A percentile compares a stretch with the other conserved stretches of the same genome.
Evolutionary conservation across 2,329 filamentous ascomycete genomes (phyloP).

Genomic region (Dendryphion nanum): DNA sequence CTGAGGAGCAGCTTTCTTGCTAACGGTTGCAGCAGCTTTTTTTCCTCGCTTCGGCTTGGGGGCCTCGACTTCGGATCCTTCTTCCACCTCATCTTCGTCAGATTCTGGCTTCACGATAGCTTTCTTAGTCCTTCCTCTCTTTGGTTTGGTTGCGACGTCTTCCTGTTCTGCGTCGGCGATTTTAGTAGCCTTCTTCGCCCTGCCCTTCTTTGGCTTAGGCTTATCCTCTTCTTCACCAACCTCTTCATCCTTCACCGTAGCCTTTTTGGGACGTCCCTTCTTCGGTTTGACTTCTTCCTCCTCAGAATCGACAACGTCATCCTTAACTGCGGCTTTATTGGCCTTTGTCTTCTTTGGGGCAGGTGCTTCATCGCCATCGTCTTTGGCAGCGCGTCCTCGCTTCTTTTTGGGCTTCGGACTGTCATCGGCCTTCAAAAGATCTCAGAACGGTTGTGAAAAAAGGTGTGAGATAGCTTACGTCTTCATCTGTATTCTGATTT

Average conservation of each 20-base stretch:
- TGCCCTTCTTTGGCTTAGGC: constrained; percentile 15
- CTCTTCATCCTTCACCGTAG: constrained; percentile 2
- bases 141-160: no score
- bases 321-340: constrained; percentile 4
- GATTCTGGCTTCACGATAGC: not conserved
- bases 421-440: constrained; percentile 21
- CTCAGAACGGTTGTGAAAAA: constrained; percentile 3
- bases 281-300: constrained; percentile 2
- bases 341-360: constrained; percentile 7
- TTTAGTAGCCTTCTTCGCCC: constrained; percentile 10
- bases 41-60: constrained; percentile 15
- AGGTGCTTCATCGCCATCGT: constrained; percentile 12
- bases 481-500: constrained; percentile 23
- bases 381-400: constrained; percentile 25
- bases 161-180: no score
- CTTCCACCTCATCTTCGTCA: not conserved
- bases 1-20: constrained; percentile 19
- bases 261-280: constrained; percentile 2
- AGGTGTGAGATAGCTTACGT: constrained; percentile 3
- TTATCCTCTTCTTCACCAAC: not conserved
- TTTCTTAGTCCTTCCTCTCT: not conserved
- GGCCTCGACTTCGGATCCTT: constrained; percentile 3
- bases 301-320: constrained; percentile 2
- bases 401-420: constrained; percentile 45
- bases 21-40: constrained; percentile 12